These are phyloP conservation scores for Celoporthe dispersa DNA, from an alignment of 2,329 filamentous ascomycete species.

Conservation along the genomic window DNA sequence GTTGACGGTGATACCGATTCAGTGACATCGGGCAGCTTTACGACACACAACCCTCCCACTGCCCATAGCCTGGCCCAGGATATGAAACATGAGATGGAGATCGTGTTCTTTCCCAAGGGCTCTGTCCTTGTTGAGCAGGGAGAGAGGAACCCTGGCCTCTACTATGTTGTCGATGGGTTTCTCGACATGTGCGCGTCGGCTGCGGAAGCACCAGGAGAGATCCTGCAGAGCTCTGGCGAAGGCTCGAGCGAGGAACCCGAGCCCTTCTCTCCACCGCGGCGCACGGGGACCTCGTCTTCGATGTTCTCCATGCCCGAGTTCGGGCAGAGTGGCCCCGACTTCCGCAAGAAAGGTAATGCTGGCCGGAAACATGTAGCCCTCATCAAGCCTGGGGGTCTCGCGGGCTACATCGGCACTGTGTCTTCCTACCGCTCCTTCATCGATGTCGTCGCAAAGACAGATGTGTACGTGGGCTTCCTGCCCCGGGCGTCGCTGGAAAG, in stretches of 20 bases:
- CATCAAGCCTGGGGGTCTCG: slow-evolving; percentile 91
- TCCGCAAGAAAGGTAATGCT: slow-evolving; percentile 51
- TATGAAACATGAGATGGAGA: slow-evolving; percentile 89
- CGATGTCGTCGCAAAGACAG: slow-evolving; percentile 95
- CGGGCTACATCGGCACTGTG: slow-evolving; percentile 91
- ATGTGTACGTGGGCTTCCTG: slow-evolving; percentile 96
- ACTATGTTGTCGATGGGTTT: slow-evolving; percentile 98
- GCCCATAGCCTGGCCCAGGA: slow-evolving; percentile 73
- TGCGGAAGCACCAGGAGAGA: slow-evolving; percentile 56
- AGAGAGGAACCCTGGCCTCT: slow-evolving; percentile 92
- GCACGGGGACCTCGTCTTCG: slow-evolving; percentile 27
- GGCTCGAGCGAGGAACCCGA: slow-evolving; percentile 42
- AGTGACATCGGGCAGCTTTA: slow-evolving; percentile 71
- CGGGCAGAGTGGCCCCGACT: slow-evolving; percentile 39
- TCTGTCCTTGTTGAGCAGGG: slow-evolving; percentile 95
- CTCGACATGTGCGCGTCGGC: slow-evolving; percentile 88
- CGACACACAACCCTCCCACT: slow-evolving; percentile 64
- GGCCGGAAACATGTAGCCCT: slow-evolving; percentile 76
- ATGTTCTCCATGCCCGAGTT: slow-evolving; percentile 36
- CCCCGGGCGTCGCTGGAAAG: slow-evolving; percentile 84
- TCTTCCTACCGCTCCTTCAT: slow-evolving; percentile 96
- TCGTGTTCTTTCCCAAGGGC: slow-evolving; percentile 95
- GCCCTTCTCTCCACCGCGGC: slow-evolving; percentile 28
- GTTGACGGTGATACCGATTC: slow-evolving; percentile 87
- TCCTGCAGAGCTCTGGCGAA: slow-evolving; percentile 43